phyloP scores from a whole-genome alignment of 345 rosid species.

The Hirschfeldia incana region DNA sequence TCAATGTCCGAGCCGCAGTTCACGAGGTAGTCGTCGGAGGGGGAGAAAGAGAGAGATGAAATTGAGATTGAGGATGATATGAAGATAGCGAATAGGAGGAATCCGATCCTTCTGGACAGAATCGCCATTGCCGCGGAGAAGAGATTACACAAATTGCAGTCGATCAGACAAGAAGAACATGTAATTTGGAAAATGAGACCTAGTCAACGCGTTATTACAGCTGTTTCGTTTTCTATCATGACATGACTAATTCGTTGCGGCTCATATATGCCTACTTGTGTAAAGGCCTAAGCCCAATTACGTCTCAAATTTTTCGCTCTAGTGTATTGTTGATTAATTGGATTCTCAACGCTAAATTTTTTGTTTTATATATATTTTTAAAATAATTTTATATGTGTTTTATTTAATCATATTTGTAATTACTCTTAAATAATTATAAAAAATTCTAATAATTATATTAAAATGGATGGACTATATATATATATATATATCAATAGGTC shows the following conservation, averaged over 20 bases:
- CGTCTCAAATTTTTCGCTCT: neutral
- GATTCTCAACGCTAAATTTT: too few relatives aligned
- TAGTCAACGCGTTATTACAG: slow-evolving; percentile 39
- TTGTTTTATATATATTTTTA: too few relatives aligned
- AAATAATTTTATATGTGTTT: too few relatives aligned
- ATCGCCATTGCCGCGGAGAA: slow-evolving; percentile 26
- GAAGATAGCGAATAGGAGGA: slow-evolving; percentile 29
- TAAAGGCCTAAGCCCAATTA: neutral
- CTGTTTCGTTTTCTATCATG: slow-evolving; percentile 1
- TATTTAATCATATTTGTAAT: too few relatives aligned
- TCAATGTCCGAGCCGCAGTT: slow-evolving; percentile 69
- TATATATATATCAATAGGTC: too few relatives aligned
- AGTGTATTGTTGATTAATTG: too few relatives aligned
- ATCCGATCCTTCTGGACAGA: slow-evolving; percentile 10
- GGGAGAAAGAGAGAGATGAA: slow-evolving; percentile 45
- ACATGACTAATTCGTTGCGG: neutral
- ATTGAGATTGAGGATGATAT: slow-evolving; percentile 16
- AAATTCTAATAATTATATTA: too few relatives aligned
- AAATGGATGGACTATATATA: too few relatives aligned
- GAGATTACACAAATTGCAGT: slow-evolving; percentile 8
- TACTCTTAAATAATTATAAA: too few relatives aligned
- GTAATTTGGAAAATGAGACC: slow-evolving; percentile 7
- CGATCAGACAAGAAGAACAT: neutral
- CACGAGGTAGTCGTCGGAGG: slow-evolving; percentile 61
- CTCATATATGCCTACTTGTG: neutral